Conservation (phyloP, 2,329 filamentous ascomycete genomes). For the Claviceps digitariae region DNA sequence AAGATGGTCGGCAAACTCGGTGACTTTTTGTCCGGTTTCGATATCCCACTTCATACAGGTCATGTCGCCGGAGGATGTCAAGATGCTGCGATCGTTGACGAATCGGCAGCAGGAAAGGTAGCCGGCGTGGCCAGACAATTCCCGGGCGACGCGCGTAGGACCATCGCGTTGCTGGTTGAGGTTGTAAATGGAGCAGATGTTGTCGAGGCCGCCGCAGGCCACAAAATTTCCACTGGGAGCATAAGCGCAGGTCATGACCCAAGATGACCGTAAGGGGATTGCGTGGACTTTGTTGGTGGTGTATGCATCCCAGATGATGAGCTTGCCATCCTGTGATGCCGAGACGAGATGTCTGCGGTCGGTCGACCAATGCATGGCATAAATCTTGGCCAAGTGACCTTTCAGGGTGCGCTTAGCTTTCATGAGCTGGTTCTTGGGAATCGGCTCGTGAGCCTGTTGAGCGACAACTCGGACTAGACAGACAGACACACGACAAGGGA, state of each 20-base stretch:
- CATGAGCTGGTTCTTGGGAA: slow-evolving; percentile 87
- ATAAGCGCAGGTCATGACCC: slow-evolving; percentile 99
- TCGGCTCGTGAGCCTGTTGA: slow-evolving; percentile 78
- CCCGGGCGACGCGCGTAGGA: slow-evolving; percentile 89
- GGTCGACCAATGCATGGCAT: slow-evolving; percentile 99
- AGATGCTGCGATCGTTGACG: slow-evolving; percentile 94
- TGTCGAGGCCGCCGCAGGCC: slow-evolving; percentile 94
- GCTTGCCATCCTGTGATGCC: slow-evolving; percentile 95
- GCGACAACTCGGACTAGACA: slow-evolving; percentile 75
- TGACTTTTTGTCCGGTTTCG: slow-evolving; percentile 91
- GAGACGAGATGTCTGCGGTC: slow-evolving; percentile 95
- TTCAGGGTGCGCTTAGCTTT: slow-evolving; percentile 94
- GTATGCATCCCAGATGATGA: slow-evolving; percentile 99
- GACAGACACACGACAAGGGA: slow-evolving; percentile 1
- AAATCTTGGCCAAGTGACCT: slow-evolving; percentile 97
- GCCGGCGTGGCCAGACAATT: slow-evolving; percentile 91
- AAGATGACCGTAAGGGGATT: slow-evolving; percentile 91
- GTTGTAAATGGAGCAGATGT: slow-evolving; percentile 99
- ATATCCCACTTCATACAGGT: slow-evolving; percentile 99
- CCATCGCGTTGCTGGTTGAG: slow-evolving; percentile 87
- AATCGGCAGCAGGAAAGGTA: slow-evolving; percentile 98
- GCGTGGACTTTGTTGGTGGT: slow-evolving; percentile 99
- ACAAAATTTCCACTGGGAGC: slow-evolving; percentile 97
- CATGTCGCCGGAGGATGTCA: slow-evolving; percentile 98
- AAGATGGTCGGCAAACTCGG: slow-evolving; percentile 94